phyloP scores from a whole-genome alignment of 2,329 filamentous ascomycete genomes.

The Septoria petroselini region DNA sequence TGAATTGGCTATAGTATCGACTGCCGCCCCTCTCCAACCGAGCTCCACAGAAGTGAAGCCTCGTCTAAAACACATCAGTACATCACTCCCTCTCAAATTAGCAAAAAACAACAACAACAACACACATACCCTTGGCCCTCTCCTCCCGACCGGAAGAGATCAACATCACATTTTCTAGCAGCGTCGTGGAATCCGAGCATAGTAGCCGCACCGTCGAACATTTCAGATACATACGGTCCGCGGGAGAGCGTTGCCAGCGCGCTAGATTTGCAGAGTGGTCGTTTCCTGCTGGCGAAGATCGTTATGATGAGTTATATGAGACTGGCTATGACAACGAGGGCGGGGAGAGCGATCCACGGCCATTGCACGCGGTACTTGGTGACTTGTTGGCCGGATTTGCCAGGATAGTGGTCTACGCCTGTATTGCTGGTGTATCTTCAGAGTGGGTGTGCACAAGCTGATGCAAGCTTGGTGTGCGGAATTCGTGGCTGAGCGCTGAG shows the following conservation, averaged over 20 bases:
- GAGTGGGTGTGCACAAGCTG: no score
- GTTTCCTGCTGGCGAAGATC: neutral
- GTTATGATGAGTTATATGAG: conserved; percentile 11
- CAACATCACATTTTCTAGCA: neutral
- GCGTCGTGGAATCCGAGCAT: neutral
- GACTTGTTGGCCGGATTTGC: neutral
- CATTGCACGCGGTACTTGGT: conserved; percentile 5
- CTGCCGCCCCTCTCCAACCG: no score
- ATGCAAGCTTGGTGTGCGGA: no score
- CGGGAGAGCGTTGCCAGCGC: conserved; percentile 9
- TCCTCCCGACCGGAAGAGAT: neutral
- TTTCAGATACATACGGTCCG: neutral
- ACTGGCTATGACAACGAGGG: conserved; percentile 7
- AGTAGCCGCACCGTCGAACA: conserved; percentile 1
- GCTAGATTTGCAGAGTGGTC: conserved; percentile 22
- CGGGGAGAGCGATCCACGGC: conserved; percentile 13
- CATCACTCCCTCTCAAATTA: neutral
- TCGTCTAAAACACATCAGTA: neutral
- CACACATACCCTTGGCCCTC: neutral
- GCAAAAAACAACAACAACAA: neutral
- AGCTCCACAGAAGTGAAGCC: neutral
- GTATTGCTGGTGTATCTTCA: neutral
- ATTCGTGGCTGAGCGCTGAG: no score
- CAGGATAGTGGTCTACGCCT: neutral
- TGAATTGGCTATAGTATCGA: no score